Conservation (phyloP, 2,329 filamentous ascomycete species). For the Diplodia mutila region DNA sequence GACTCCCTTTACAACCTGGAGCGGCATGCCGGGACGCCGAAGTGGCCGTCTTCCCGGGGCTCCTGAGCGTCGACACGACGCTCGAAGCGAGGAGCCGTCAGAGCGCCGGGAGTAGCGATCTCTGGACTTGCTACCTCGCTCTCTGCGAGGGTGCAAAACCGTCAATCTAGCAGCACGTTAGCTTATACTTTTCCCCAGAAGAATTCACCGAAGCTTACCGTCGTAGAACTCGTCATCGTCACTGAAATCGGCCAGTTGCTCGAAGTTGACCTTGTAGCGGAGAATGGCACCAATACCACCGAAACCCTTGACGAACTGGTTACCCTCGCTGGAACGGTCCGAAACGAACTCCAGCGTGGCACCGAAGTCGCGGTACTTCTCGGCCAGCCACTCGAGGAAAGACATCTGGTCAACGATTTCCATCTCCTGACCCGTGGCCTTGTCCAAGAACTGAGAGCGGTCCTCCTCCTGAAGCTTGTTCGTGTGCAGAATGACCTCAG, state of each 20-base stretch:
- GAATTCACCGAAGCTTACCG: slow-evolving; percentile 46
- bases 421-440: slow-evolving; percentile 96
- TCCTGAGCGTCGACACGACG: slow-evolving; percentile 37
- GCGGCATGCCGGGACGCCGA: slow-evolving; percentile 40
- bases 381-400: slow-evolving; percentile 99
- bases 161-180: slow-evolving; percentile 71
- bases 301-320: slow-evolving; percentile 99
- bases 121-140: slow-evolving; percentile 82
- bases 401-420: slow-evolving; percentile 84
- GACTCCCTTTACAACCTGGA: slow-evolving; percentile 44
- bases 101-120: slow-evolving; percentile 55
- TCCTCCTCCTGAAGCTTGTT: slow-evolving; percentile 82
- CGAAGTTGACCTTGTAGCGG: slow-evolving; percentile 99
- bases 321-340: slow-evolving; percentile 95
- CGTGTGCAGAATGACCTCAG: slow-evolving; percentile 78
- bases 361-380: slow-evolving; percentile 98
- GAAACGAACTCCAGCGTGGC: slow-evolving; percentile 96
- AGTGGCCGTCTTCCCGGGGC: slow-evolving; percentile 35
- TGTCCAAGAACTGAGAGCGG: slow-evolving; percentile 90
- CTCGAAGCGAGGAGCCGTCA: slow-evolving; percentile 58
- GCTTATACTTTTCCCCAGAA: neutral
- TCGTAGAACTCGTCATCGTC: slow-evolving; percentile 86
- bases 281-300: slow-evolving; percentile 97
- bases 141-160: slow-evolving; percentile 80
- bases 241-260: slow-evolving; percentile 89